Evolutionary conservation across 257 asterid species (phyloP).

Genomic region (Solanum lignicaule): DNA sequence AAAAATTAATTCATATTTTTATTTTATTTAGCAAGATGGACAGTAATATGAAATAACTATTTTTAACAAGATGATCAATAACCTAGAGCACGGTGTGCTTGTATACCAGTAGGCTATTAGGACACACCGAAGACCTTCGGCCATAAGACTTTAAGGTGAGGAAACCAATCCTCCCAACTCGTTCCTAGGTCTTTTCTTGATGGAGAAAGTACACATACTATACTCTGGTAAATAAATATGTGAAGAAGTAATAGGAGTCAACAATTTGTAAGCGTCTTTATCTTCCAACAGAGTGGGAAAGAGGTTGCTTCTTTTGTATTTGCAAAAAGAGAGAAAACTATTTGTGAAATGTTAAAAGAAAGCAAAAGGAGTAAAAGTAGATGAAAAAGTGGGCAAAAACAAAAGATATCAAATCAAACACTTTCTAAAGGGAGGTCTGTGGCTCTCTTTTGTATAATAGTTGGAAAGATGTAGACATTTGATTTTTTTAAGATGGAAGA

Average conservation of each 20-base stretch:
- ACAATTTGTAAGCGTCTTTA: background rate
- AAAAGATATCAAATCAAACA: constrained; percentile 45
- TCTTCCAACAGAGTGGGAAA: constrained; percentile 45
- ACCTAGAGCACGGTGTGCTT: background rate
- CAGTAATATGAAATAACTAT: background rate
- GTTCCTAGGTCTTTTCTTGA: background rate
- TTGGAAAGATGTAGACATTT: constrained; percentile 1
- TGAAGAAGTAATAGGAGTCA: constrained; percentile 1
- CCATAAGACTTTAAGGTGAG: background rate
- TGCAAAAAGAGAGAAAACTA: background rate
- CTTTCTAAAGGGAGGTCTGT: constrained; percentile 23
- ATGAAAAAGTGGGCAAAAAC: constrained; percentile 40
- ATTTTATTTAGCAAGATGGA: background rate
- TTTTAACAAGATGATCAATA: no score
- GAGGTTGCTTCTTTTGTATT: constrained; percentile 8
- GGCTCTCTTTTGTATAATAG: background rate
- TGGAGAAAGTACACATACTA: background rate
- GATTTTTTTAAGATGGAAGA: background rate
- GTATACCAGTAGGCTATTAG: background rate
- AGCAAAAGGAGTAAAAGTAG: constrained; percentile 11
- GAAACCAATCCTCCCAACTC: background rate
- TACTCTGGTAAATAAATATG: background rate
- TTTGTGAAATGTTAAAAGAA: background rate
- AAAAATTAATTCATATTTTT: no score
- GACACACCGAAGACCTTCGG: background rate